Base-by-base conservation (phyloP, 2,329 filamentous ascomycete genomes). In the Didymella arachidicola region DNA sequence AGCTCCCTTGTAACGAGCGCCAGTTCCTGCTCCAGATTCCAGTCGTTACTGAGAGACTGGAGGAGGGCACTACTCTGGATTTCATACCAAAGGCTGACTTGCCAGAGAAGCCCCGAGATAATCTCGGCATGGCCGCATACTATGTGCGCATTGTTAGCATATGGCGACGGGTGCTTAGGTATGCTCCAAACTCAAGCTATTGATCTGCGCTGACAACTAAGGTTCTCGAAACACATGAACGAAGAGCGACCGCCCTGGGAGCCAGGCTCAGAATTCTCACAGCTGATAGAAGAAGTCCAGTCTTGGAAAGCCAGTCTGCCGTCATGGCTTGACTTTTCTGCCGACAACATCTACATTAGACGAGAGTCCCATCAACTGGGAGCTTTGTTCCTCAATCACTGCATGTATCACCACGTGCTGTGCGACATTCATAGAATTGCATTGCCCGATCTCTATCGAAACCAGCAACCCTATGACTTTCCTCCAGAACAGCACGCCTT, bases 331-430 rank as follows among this genome's bases (percentile, higher is more conserved):
- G 69, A 69, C 26, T 74, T 74, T 38, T 73, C 70, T 6, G 63
- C 72, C 6, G 72, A 74, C 34, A 74, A 74, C 58, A 73, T 74
- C 46, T 74, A 74, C 57, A 74, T 74, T 38, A 66, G 72, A 32
- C 67, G 68, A n/a, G 72, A 72, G 49, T 71, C 72, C 1, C 71
- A 72, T 16, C 72, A 74, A 39, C 66, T 74, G 18, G 71, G 72
- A 27, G 68, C 68, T n/a, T 61, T 74, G 0, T 67, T 74, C 18
- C 66, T 74, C 22, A 68, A 73, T 8, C 72, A 74, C 36, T 73
- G 70, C 69, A 73, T 74, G 70, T 74, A 74, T 38, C 71, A 74
- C 36, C 72, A 74, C 42, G 72, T 73, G 3, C 60, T 72, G 52
- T 72, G 70, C 49, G 72, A 74, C 34, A 65, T 74, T 4, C 70